These are phyloP conservation scores for Neltuma alba DNA, from an alignment of 306 rosid genomes.

Conservation along the genomic window DNA sequence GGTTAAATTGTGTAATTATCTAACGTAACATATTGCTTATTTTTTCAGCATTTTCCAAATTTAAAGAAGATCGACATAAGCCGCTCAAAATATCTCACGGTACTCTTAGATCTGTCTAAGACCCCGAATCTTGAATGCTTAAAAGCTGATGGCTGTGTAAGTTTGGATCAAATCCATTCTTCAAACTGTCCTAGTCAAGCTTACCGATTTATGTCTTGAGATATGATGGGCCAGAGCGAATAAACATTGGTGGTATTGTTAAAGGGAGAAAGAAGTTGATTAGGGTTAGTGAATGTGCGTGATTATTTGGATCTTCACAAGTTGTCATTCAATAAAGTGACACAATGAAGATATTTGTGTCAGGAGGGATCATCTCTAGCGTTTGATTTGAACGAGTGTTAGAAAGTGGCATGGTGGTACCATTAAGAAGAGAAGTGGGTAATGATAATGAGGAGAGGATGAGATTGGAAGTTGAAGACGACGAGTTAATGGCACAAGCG, in stretches of 20 bases:
- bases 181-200: neutral
- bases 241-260: neutral
- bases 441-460: neutral
- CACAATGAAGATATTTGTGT: neutral
- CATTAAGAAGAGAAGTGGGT: neutral
- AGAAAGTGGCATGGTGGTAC: too few species aligned
- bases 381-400: neutral
- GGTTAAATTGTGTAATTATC: too few species aligned
- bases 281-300: neutral
- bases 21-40: too few species aligned
- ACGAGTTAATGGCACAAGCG: neutral
- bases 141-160: too few species aligned
- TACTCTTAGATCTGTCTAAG: too few species aligned
- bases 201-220: neutral
- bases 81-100: too few species aligned
- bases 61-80: too few species aligned
- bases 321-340: neutral
- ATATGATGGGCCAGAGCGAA: neutral
- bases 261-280: neutral
- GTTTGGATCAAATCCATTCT: too few species aligned
- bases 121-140: too few species aligned
- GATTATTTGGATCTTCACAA: neutral
- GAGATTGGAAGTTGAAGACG: neutral
- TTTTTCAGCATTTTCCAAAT: too few species aligned
- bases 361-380: neutral